phyloP scores from a whole-genome alignment of 495 filamentous ascomycete species.

The Achaetomiella virescens region DNA sequence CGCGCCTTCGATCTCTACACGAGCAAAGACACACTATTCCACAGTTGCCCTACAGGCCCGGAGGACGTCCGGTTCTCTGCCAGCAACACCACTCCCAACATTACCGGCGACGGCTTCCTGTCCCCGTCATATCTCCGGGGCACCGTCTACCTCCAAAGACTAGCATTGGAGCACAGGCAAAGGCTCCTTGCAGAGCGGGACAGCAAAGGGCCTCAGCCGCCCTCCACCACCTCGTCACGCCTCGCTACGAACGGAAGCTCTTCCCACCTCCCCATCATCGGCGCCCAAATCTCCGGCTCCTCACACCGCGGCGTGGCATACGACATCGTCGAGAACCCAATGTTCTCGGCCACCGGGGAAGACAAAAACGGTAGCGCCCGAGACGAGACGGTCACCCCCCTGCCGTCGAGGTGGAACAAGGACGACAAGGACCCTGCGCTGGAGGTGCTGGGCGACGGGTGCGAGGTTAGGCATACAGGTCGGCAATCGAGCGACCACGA shows the following conservation, averaged over 20 bases:
- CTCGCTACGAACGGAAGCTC: conserved; percentile 58
- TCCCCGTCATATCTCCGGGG: conserved; percentile 73
- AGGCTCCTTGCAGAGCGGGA: conserved; percentile 41
- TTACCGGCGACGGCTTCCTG: conserved; percentile 49
- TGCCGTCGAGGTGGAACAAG: conserved; percentile 80
- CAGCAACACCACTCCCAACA: conserved; percentile 20
- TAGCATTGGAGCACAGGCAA: conserved; percentile 62
- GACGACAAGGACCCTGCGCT: conserved; percentile 66
- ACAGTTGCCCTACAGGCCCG: conserved; percentile 2
- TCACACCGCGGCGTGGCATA: conserved; percentile 72
- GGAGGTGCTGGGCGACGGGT: conserved; percentile 68
- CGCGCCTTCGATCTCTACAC: conserved; percentile 53
- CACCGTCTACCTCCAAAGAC: conserved; percentile 68
- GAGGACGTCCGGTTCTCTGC: conserved; percentile 21
- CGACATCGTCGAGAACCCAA: conserved; percentile 71
- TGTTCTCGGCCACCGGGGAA: conserved; percentile 40
- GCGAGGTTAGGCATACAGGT: conserved; percentile 67
- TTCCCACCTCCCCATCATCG: conserved; percentile 18
- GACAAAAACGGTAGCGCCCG: conserved; percentile 2
- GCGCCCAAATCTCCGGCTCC: conserved; percentile 52
- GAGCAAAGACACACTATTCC: conserved; percentile 25
- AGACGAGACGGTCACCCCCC: conserved; percentile 55
- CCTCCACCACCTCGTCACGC: conserved; percentile 13
- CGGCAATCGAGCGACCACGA: conserved; percentile 56
- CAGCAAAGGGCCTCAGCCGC: not conserved